Percentiles rank a stretch among this genome's conserved stretches.
These are phyloP conservation scores for Medicago lupulina DNA, from an alignment of 306 rosid genomes.

Conservation along the genomic window DNA sequence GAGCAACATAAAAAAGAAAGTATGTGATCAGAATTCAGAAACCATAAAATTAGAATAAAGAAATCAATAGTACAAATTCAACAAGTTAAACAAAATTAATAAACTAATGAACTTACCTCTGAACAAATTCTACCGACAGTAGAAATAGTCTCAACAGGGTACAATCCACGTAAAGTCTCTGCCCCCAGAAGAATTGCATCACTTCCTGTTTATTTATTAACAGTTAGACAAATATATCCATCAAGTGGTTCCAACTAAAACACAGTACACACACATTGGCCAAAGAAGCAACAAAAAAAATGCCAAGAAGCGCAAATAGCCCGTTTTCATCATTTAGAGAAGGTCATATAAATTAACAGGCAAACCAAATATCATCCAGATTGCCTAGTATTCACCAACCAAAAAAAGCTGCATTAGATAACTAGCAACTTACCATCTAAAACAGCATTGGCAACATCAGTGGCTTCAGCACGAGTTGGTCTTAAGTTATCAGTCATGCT, in stretches of 20 bases:
- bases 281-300: conserved; percentile 23
- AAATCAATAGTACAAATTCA: conserved; percentile 22
- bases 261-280: background rate
- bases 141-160: conserved; percentile 93
- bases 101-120: conserved; percentile 63
- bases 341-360: background rate
- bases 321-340: background rate
- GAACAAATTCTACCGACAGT: conserved; percentile 94
- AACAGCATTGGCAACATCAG: conserved; percentile 99
- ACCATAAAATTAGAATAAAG: conserved; percentile 37
- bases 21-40: conserved; percentile 19
- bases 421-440: conserved; percentile 74
- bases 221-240: conserved; percentile 29
- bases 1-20: conserved; percentile 13
- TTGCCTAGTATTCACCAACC: too few relatives aligned
- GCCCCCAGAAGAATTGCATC: conserved; percentile 99
- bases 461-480: conserved; percentile 99
- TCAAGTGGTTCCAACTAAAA: conserved; percentile 32
- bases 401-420: conserved; percentile 20
- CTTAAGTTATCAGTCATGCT: conserved; percentile 98
- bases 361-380: too few relatives aligned
- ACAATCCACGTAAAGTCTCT: conserved; percentile 95
- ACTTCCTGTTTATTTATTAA: conserved; percentile 69
- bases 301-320: background rate
- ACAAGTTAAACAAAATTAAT: conserved; percentile 13